These are phyloP conservation scores for Talaromyces pinophilus DNA, from an alignment of 2,329 filamentous ascomycete species.

Conservation along the genomic window DNA sequence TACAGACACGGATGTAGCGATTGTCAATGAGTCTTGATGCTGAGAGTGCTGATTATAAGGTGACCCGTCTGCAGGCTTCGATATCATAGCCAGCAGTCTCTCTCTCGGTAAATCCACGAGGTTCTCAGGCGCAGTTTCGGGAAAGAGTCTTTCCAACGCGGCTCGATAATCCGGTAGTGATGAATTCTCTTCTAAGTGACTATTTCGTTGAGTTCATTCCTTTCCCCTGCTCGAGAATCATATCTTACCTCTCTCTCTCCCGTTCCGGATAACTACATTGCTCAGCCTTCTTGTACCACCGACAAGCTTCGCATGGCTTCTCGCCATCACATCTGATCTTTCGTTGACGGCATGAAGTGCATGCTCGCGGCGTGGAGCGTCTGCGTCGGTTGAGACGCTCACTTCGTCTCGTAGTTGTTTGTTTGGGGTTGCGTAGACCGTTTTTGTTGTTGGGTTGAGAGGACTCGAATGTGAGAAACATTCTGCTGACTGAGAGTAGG, in stretches of 20 bases:
- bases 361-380: slow-evolving; percentile 17
- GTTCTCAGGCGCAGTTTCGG: slow-evolving; percentile 54
- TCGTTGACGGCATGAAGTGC: slow-evolving; percentile 63
- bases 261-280: slow-evolving; percentile 81
- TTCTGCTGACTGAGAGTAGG: neutral
- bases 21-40: slow-evolving; percentile 44
- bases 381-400: slow-evolving; percentile 6
- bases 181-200: slow-evolving; percentile 58
- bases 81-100: slow-evolving; percentile 5
- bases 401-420: neutral
- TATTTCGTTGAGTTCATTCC: slow-evolving; percentile 22
- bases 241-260: slow-evolving; percentile 18
- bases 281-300: slow-evolving; percentile 77
- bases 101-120: slow-evolving; percentile 49
- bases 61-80: neutral
- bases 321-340: slow-evolving; percentile 84
- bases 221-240: neutral
- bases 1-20: slow-evolving; percentile 56
- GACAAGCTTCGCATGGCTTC: slow-evolving; percentile 78
- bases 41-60: neutral
- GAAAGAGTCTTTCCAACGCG: slow-evolving; percentile 64
- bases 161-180: slow-evolving; percentile 65
- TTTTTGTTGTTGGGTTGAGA: neutral
- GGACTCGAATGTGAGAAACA: slow-evolving; percentile 19
- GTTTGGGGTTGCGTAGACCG: neutral